Evolutionary conservation across 352 stramenopile species (phyloP), one percentile per base, ranked within the genome.

Genomic region (Globisporangium megalacanthum): DNA sequence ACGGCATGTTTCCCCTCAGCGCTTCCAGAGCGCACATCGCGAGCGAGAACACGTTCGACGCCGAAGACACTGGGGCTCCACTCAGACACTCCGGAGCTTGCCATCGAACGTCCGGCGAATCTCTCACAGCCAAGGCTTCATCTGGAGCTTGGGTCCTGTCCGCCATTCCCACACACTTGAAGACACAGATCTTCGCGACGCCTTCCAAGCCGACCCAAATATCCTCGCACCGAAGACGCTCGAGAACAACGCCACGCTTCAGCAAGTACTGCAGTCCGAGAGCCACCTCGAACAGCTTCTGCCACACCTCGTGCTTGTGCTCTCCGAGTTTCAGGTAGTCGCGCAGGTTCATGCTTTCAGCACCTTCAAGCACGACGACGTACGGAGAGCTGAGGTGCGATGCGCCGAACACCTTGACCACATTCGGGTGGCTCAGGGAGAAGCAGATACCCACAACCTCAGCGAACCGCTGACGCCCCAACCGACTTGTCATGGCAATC

Each of bases 391-490:
- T 37, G 5, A 70, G 54, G 15, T 70, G 54, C 14, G 54, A 66
- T 3, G 55, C 64, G 6, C 64, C 64, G 33, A 60, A 65, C 0
- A 70, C 37, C 15, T 58, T 51, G 8, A 55, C 37, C 19, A 70
- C 49, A 17, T 72, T 58, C 2, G 65, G 65, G 52, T 66, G 61
- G 3, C 53, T 61, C 22, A 70, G 31, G 67, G 82, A 45, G 94
- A 76, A 39, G 22, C 52, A 57, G 6, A 0, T 37, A 7, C n/a
- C 22, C 4, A 50, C 37, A 6, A 4, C 22, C 4, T 15, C 39
- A 33, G 20, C 13, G 29, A 57, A 57, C 52, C 0, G 8, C 10
- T 31, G 37, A 31, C 31, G 33, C 10, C 17, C 36, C 17, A 50
- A n/a, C 9, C 25, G 19, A 35, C 33, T 54, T 15, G 9, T 10